A percentile compares a stretch with the other conserved stretches of the same genome.
phyloP scores from a whole-genome alignment of 371 early-diverging fungal genomes.

The Mortierella sp. region DNA sequence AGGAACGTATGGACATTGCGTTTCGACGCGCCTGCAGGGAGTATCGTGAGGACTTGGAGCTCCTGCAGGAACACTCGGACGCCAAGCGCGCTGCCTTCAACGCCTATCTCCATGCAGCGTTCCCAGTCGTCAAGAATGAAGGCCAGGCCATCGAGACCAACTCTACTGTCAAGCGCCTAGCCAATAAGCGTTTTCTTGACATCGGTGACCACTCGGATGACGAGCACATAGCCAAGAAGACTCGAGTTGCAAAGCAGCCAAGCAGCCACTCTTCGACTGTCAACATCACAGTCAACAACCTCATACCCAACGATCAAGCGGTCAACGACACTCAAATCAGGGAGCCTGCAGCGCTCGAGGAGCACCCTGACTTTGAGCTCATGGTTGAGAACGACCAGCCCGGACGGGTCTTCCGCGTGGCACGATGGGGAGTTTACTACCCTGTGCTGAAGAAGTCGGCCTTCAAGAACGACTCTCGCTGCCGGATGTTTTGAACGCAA shows the following conservation, averaged over 20 bases:
- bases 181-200: background rate
- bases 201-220: background rate
- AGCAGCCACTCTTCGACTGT: background rate
- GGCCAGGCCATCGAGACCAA: background rate
- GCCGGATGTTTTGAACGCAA: background rate
- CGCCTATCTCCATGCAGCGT: slow-evolving; percentile 1
- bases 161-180: background rate
- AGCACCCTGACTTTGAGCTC: background rate
- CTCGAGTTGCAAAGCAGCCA: background rate
- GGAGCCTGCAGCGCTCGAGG: background rate
- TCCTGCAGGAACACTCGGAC: background rate
- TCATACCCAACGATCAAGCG: background rate
- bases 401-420: background rate
- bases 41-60: background rate
- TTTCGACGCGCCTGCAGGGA: background rate
- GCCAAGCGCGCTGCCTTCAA: background rate
- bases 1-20: background rate
- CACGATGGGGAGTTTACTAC: background rate
- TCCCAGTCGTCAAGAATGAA: background rate
- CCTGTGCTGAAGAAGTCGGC: background rate
- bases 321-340: background rate
- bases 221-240: background rate
- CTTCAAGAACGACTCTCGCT: background rate
- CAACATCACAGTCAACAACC: background rate
- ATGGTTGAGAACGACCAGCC: background rate